Evolutionary conservation across 352 stramenopile genomes (phyloP), one percentile per base, ranked within the genome.

Genomic region (Phytophthora cactorum): DNA sequence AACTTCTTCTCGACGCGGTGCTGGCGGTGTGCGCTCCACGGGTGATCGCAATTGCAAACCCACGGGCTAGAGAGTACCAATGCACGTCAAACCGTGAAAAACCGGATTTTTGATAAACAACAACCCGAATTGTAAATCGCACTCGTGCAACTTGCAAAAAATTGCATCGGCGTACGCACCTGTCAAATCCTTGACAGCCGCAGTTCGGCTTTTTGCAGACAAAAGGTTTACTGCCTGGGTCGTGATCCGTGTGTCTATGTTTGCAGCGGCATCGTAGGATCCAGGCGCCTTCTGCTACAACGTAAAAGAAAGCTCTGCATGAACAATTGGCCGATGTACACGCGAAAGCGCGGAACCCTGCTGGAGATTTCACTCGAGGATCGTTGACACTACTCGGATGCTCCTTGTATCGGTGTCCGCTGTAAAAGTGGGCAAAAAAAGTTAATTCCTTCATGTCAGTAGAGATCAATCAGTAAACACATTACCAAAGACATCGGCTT

Each of bases 11-110:
- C 66, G n/a, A 93, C 64, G 9, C 71, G 71, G 34, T 80, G 68
- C 56, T 92, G 82, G 2, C 58, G 49, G 50, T 91, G 85, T 17
- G 78, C 64, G 34, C 47, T 56, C 85, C 82, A 95, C 43, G 86
- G 67, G 55, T 93, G 86, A 66, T 89, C 60, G 74, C 86, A 94
- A 41, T 95, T 96, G 71, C 84, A 95, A 29, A 94, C 77, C 88
- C 85, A 95, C 12, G 86, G 85, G 51, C 82, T 90, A 54, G 39
- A 51, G 12, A 64, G 57, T 12, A 27, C n/a, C 45, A 32, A 51
- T 43, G 31, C 11, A 4, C 12, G 34, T 22, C 22, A 22, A 22
- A 22, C 22, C 22, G 22, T 22, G 22, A 22, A 22, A 22, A 22
- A 22, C 22, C 22, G 62, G 47, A 59, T 69, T 70, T 65, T 66